A percentile compares a stretch with the other conserved stretches of the same genome.
Evolutionary conservation across 441 rosid species (phyloP).

Genomic region (Dalechampia spathulata): DNA sequence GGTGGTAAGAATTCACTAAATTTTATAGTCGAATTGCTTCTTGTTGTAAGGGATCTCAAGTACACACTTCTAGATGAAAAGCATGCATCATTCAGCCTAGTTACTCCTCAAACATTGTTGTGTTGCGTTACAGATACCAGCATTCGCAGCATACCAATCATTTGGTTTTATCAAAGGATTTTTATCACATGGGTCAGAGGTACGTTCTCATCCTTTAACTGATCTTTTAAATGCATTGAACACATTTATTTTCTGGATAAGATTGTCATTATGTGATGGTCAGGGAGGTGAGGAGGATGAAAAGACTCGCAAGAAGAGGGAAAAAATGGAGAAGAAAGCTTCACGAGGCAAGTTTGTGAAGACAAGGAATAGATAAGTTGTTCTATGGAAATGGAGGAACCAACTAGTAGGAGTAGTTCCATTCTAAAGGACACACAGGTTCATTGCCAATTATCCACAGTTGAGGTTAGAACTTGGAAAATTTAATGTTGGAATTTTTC

Average conservation of each 20-base stretch:
- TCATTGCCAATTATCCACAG: background rate
- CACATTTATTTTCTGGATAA: background rate
- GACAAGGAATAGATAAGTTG: constrained; percentile 34
- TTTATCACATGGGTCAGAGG: constrained; percentile 63
- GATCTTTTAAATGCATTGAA: background rate
- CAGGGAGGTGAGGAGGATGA: constrained; percentile 53
- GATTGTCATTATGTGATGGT: constrained; percentile 5
- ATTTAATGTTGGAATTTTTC: background rate
- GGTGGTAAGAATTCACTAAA: constrained; percentile 44
- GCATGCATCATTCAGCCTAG: background rate
- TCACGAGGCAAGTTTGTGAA: constrained; percentile 43
- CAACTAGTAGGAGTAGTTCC: constrained; percentile 1
- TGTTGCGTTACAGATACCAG: constrained; percentile 49
- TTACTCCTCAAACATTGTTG: background rate
- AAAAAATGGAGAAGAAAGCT: constrained; percentile 63
- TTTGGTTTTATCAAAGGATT: constrained; percentile 58
- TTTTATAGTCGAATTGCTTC: background rate
- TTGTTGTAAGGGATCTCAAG: background rate
- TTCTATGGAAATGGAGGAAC: background rate
- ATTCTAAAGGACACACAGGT: background rate
- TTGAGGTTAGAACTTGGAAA: background rate
- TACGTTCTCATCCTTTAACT: constrained; percentile 14
- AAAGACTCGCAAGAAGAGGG: constrained; percentile 57
- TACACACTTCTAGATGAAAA: too few species aligned
- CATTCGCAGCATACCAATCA: constrained; percentile 64